Base-by-base conservation (phyloP, 2,329 filamentous ascomycete genomes). In the Scolecobasidium constrictum region DNA sequence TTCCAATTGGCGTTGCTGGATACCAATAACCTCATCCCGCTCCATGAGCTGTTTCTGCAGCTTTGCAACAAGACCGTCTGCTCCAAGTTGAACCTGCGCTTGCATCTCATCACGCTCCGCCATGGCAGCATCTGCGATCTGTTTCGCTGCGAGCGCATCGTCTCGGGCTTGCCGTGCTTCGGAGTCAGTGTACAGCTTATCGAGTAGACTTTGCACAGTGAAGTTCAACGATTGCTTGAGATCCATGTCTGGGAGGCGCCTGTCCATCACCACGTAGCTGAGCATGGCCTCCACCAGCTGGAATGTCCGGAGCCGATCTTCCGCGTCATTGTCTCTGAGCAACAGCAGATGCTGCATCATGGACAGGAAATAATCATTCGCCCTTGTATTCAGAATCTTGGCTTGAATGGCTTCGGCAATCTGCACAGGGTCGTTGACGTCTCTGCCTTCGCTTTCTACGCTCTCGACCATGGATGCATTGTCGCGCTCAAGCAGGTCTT, bases 281-380 rank as follows among this genome's bases (percentile, higher is more conserved):
- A 98, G 78, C 87, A 96, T 96, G n/a, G 86, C 82, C 63, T 98
- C 92, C 20, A 96, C 88, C 20, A 98, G 77, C 67, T 96, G 92
- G 65, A 96, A 98, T 82, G 95, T 92, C 38, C 86, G 81, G 48
- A 95, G 66, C 12, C 87, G 79, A 62, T 98, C 92, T 58, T 96
- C 92, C 38, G 83, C 83, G 53, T 93, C 86, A 50, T 87, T 92
- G 56, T 94, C 84, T 45, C 87, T 78, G 50, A 96, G 93, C 35
- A 98, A 74, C 52, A 98, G 73, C 60, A 98, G 73, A 67, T 98
- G 92, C 59, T 98, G 92, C 63, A 98, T 77, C 16, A 90, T 86
- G 37, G 90, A 95, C 21, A 94, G 70, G 61, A 96, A 98, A 67
- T 96, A 96, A 62, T 96, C 92, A 50, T 94, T 83, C 1, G 88